These are phyloP conservation scores for Lagenidium sp. DNA, from an alignment of 352 stramenopile species.

Conservation along the genomic window DNA sequence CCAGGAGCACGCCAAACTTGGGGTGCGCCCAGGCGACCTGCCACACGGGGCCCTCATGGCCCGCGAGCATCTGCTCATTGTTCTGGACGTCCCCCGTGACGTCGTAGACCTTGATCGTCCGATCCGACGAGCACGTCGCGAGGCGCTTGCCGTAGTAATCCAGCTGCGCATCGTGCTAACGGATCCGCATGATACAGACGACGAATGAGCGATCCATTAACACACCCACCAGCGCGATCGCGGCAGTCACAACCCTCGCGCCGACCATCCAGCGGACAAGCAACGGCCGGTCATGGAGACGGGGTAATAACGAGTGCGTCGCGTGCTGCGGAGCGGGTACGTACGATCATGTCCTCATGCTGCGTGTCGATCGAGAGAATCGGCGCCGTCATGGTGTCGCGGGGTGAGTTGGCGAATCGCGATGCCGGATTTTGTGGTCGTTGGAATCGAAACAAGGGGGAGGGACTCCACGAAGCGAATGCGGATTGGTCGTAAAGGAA, in stretches of 20 bases:
- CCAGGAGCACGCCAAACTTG: conserved; percentile 94
- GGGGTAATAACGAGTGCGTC: too few species aligned
- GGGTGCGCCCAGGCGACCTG: conserved; percentile 98
- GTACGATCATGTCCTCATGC: conserved; percentile 97
- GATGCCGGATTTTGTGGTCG: too few species aligned
- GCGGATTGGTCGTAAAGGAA: too few species aligned
- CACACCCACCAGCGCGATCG: too few species aligned
- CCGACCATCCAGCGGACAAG: neutral
- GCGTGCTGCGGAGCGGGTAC: too few species aligned
- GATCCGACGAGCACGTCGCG: conserved; percentile 97
- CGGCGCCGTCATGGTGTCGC: conserved; percentile 62
- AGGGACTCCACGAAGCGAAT: too few species aligned
- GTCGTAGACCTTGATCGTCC: conserved; percentile 97
- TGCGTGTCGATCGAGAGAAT: conserved; percentile 94
- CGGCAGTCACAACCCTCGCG: too few species aligned
- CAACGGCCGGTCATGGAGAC: too few species aligned
- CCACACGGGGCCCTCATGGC: conserved; percentile 97
- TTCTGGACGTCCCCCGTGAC: conserved; percentile 88
- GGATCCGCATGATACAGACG: conserved; percentile 13
- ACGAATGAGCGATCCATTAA: too few species aligned
- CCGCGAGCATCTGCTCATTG: conserved; percentile 81
- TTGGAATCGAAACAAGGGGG: too few species aligned
- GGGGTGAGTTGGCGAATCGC: too few species aligned
- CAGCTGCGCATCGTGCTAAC: conserved; percentile 95
- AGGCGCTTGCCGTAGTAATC: conserved; percentile 99